Evolutionary conservation across 2,329 filamentous ascomycete genomes (phyloP).

Genomic region (Neofusicoccum cordaticola): DNA sequence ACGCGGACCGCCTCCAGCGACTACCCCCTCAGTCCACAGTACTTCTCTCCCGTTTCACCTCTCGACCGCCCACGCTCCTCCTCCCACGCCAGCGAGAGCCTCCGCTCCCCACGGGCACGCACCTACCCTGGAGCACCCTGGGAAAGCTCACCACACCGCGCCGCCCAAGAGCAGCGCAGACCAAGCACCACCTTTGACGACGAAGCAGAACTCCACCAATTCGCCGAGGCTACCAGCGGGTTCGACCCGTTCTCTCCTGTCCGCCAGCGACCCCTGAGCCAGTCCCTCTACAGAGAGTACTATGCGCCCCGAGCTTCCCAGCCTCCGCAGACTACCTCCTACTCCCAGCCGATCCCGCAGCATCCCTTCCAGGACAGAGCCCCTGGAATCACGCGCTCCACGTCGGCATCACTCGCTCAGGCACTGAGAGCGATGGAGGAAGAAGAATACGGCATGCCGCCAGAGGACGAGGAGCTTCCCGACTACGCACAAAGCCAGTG

Average conservation of each 20-base stretch:
- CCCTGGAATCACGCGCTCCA: constrained; percentile 22
- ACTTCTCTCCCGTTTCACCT: constrained; percentile 2
- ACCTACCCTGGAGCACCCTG: constrained; percentile 12
- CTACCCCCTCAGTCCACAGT: not conserved
- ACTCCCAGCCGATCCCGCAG: not conserved
- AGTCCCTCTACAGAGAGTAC: constrained; percentile 18
- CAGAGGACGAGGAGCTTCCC: constrained; percentile 43
- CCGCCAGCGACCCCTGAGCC: constrained; percentile 27
- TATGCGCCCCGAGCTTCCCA: constrained; percentile 20
- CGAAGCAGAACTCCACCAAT: constrained; percentile 36
- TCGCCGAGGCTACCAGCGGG: constrained; percentile 37
- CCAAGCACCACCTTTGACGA: constrained; percentile 32
- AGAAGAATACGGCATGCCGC: constrained; percentile 20
- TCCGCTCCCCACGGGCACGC: not conserved
- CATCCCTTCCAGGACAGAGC: not conserved
- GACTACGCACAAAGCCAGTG: constrained; percentile 49
- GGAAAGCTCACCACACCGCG: not conserved
- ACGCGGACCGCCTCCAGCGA: not conserved
- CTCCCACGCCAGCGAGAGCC: not conserved
- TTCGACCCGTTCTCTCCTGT: constrained; percentile 34
- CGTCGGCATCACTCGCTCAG: constrained; percentile 20
- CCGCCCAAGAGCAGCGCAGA: constrained; percentile 2
- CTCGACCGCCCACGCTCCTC: constrained; percentile 6
- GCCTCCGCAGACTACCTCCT: not conserved
- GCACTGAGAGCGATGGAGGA: constrained; percentile 29